A percentile compares a stretch with the other conserved stretches of the same genome.
These are phyloP conservation scores for Austroboletus olivaceoglutinosus DNA, from an alignment of 1,284 basidiomycete species.

Conservation along the genomic window DNA sequence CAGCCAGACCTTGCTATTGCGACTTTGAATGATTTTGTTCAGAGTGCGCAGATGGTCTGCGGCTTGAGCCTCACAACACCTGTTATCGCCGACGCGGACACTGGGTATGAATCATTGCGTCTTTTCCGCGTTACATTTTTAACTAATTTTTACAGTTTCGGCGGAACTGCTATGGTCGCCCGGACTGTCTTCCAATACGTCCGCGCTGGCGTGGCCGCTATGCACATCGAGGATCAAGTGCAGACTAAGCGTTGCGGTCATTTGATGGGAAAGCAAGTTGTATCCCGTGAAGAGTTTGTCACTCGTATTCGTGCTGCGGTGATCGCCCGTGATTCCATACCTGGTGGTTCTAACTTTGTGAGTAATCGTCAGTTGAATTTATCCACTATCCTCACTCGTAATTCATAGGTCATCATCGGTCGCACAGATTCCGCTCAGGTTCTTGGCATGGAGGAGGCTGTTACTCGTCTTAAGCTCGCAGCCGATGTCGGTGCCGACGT, in stretches of 20 bases:
- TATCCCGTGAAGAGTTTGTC: constrained; percentile 71
- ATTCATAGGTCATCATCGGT: constrained; percentile 67
- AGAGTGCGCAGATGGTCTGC: constrained; percentile 64
- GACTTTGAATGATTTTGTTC: constrained; percentile 76
- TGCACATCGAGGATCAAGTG: constrained; percentile 84
- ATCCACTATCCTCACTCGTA: not conserved
- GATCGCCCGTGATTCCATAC: constrained; percentile 66
- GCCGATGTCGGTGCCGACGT: constrained; percentile 77
- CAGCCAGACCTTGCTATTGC: constrained; percentile 79
- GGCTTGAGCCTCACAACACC: constrained; percentile 60
- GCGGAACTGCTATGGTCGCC: constrained; percentile 73
- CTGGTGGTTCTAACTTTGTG: constrained; percentile 69
- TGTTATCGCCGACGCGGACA: constrained; percentile 81
- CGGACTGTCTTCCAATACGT: constrained; percentile 74
- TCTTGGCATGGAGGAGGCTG: constrained; percentile 77
- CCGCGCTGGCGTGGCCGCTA: constrained; percentile 68
- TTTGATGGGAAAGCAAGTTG: constrained; percentile 75
- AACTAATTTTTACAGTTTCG: constrained; percentile 48
- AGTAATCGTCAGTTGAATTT: constrained; percentile 4
- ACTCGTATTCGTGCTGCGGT: constrained; percentile 77
- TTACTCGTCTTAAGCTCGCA: constrained; percentile 66
- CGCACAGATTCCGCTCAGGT: constrained; percentile 82
- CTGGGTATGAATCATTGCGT: constrained; percentile 45
- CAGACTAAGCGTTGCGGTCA: constrained; percentile 83
- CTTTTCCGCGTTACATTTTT: not conserved